Percentiles rank a stretch among this genome's conserved stretches.
These are phyloP conservation scores for Trichoderma afroharzianum DNA, from an alignment of 2,329 filamentous ascomycete species.

Conservation along the genomic window DNA sequence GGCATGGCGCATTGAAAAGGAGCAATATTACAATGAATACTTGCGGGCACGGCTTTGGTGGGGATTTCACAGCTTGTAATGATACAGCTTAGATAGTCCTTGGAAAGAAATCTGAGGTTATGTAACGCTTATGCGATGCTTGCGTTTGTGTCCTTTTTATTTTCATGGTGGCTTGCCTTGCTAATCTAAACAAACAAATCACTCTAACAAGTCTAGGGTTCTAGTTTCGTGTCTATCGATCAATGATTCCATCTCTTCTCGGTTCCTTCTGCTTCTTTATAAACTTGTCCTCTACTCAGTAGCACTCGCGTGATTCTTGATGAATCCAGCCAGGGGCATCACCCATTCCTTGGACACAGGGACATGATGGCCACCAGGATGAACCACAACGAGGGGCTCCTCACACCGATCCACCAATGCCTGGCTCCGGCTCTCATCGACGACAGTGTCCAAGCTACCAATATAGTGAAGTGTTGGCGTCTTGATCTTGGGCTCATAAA, in stretches of 20 bases:
- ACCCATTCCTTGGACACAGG: conserved; percentile 79
- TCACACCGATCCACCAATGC: conserved; percentile 63
- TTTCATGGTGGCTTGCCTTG: conserved; percentile 21
- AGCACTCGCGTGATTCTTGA: conserved; percentile 43
- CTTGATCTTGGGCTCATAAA: conserved; percentile 67
- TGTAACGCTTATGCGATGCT: conserved; percentile 28
- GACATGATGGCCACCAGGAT: conserved; percentile 88
- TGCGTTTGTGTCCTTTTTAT: conserved; percentile 25
- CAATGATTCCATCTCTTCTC: conserved; percentile 23
- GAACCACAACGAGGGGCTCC: conserved; percentile 55
- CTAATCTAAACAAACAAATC: conserved; percentile 18
- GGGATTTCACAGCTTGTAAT: conserved; percentile 28
- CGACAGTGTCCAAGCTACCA: conserved; percentile 81
- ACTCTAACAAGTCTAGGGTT: background rate
- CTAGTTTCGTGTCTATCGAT: conserved; percentile 17
- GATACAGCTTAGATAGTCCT: conserved; percentile 36
- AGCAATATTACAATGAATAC: background rate
- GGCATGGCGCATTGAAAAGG: conserved; percentile 1
- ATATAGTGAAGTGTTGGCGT: conserved; percentile 81
- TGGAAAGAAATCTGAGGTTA: conserved; percentile 26
- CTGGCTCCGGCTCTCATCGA: conserved; percentile 70
- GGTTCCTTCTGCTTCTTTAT: background rate
- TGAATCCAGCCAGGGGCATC: conserved; percentile 70
- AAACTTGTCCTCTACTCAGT: background rate
- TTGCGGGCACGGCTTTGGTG: conserved; percentile 12